Evolutionary conservation across 495 filamentous ascomycete species (phyloP).

Genomic region (Penicillium robsamsonii): DNA sequence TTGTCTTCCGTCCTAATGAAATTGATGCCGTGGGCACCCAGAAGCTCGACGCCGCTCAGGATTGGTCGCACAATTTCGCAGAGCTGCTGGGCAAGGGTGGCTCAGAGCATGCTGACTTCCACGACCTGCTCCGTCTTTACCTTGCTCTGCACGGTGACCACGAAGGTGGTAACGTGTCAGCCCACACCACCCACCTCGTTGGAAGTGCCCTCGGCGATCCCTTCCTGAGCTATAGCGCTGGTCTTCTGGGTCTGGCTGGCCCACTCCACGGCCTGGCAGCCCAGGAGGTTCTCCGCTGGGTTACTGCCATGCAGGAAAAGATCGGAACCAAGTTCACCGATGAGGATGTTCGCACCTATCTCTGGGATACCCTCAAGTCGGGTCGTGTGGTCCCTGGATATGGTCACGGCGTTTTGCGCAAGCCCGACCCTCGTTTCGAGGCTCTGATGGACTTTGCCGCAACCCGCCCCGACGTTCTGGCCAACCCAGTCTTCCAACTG

Average conservation of each 20-base stretch:
- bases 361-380: conserved; percentile 89
- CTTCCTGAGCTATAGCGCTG: conserved; percentile 93
- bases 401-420: conserved; percentile 96
- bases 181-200: conserved; percentile 95
- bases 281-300: conserved; percentile 96
- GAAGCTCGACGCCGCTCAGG: conserved; percentile 59
- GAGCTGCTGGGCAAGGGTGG: conserved; percentile 92
- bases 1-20: conserved; percentile 88
- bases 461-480: conserved; percentile 75
- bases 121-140: conserved; percentile 89
- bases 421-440: conserved; percentile 94
- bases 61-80: conserved; percentile 98
- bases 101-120: conserved; percentile 84
- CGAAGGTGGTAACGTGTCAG: conserved; percentile 96
- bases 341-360: conserved; percentile 76
- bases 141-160: conserved; percentile 96
- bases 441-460: conserved; percentile 94
- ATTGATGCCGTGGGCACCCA: conserved; percentile 61
- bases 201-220: conserved; percentile 94
- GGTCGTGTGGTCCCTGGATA: conserved; percentile 96
- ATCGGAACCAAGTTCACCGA: conserved; percentile 79
- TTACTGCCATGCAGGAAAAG: conserved; percentile 85
- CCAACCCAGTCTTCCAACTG: conserved; percentile 87
- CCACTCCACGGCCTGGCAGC: conserved; percentile 94
- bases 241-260: conserved; percentile 90